Percentiles rank a stretch among this genome's conserved stretches.
Conservation (phyloP, 805 yeast species). For the Kuraishia ogatae region DNA sequence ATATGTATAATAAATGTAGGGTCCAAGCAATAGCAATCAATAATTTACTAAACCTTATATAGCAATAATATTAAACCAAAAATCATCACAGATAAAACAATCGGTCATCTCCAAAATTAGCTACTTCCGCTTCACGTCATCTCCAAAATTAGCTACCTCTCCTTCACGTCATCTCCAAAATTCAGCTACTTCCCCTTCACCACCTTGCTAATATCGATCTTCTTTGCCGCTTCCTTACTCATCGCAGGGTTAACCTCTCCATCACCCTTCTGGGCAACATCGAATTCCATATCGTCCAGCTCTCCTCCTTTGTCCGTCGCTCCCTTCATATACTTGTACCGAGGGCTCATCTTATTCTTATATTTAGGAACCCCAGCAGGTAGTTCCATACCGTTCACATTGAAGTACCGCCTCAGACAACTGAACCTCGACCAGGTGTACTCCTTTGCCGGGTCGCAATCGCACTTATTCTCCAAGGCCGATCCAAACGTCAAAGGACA, state of each 20-base stretch:
- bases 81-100: too few species aligned
- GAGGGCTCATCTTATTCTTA: neutral
- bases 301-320: neutral
- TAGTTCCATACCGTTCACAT: constrained; percentile 10
- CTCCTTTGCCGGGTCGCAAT: constrained; percentile 15
- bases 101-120: too few species aligned
- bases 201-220: neutral
- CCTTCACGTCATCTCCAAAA: too few species aligned
- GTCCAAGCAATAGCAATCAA: neutral
- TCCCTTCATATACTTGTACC: neutral
- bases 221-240: neutral
- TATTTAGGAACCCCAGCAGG: constrained; percentile 11
- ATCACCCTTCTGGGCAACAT: neutral
- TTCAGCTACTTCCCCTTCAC: neutral
- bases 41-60: too few species aligned
- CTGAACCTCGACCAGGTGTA: constrained; percentile 41
- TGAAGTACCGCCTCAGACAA: constrained; percentile 34
- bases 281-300: constrained; percentile 1
- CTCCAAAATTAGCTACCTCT: too few species aligned
- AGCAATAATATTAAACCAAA: too few species aligned
- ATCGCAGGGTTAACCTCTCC: neutral
- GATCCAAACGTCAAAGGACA: constrained; percentile 12
- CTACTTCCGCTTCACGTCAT: too few species aligned
- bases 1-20: constrained; percentile 2
- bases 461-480: constrained; percentile 12